phyloP scores from a whole-genome alignment of 2,329 filamentous ascomycete species.

The Stachybotrys elegans region DNA sequence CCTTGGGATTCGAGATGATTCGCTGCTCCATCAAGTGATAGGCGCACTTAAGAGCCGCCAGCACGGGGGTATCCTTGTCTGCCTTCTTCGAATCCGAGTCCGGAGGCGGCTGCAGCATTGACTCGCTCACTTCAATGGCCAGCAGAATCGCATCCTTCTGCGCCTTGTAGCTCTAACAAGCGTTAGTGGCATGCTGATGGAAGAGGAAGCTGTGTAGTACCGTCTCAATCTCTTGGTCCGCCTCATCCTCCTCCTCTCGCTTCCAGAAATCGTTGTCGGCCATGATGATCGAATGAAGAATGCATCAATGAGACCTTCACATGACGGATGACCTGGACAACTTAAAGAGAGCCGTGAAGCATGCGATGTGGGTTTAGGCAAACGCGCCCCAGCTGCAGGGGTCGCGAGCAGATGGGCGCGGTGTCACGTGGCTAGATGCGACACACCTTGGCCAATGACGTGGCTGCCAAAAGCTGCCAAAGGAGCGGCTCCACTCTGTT shows the following conservation, averaged over 20 bases:
- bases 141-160: conserved; percentile 98
- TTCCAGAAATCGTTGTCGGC: conserved; percentile 37
- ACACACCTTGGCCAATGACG: no score
- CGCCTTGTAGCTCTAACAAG: conserved; percentile 71
- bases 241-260: conserved; percentile 61
- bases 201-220: conserved; percentile 32
- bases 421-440: conserved; percentile 23
- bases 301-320: conserved; percentile 8
- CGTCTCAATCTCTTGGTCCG: conserved; percentile 50
- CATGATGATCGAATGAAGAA: conserved; percentile 17
- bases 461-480: no score
- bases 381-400: conserved; percentile 21
- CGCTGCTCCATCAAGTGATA: conserved; percentile 96
- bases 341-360: conserved; percentile 17
- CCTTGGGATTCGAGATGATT: conserved; percentile 92
- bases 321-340: conserved; percentile 12
- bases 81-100: conserved; percentile 66
- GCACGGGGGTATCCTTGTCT: conserved; percentile 70
- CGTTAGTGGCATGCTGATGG: conserved; percentile 9
- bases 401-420: conserved; percentile 18
- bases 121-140: conserved; percentile 84
- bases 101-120: conserved; percentile 72
- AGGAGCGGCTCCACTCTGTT: no score
- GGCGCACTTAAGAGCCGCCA: conserved; percentile 87
- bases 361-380: conserved; percentile 23